A percentile compares a stretch with the other conserved stretches of the same genome.
phyloP scores from a whole-genome alignment of 169 alveolate genomes.

The Plasmodium cynomolgi region DNA sequence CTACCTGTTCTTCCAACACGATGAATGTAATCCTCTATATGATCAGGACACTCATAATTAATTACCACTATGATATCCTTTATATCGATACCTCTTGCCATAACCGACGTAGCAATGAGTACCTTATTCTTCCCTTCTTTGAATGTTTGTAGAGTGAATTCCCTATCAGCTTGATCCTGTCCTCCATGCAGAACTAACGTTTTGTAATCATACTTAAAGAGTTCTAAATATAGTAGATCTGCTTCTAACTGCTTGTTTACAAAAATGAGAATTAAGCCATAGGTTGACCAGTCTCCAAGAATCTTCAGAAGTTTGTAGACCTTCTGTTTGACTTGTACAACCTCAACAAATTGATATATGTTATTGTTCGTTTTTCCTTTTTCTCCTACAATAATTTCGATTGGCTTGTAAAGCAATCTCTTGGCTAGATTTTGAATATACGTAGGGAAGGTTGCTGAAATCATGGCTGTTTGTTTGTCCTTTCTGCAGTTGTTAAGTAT shows the following conservation, averaged over 20 bases:
- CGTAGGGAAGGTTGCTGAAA: slow-evolving; percentile 99
- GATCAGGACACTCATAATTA: slow-evolving; percentile 98
- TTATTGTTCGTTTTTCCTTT: slow-evolving; percentile 93
- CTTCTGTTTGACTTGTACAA: slow-evolving; percentile 90
- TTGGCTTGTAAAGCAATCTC: slow-evolving; percentile 94
- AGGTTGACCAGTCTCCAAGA: slow-evolving; percentile 96
- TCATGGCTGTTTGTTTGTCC: slow-evolving; percentile 96
- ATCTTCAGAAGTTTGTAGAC: slow-evolving; percentile 93
- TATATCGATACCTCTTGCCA: slow-evolving; percentile 99
- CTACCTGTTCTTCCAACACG: slow-evolving; percentile 99
- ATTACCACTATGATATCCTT: slow-evolving; percentile 95
- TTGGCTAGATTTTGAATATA: slow-evolving; percentile 96
- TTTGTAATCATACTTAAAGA: slow-evolving; percentile 90
- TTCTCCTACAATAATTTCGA: slow-evolving; percentile 95
- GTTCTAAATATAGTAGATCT: slow-evolving; percentile 93
- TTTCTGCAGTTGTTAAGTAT: slow-evolving; percentile 93
- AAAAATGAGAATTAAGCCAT: slow-evolving; percentile 96
- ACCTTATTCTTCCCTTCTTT: slow-evolving; percentile 87
- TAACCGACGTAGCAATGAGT: slow-evolving; percentile 98
- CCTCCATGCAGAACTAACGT: slow-evolving; percentile 97
- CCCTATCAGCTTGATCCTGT: slow-evolving; percentile 98
- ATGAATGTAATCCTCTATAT: slow-evolving; percentile 99
- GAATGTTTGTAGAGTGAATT: slow-evolving; percentile 93
- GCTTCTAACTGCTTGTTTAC: slow-evolving; percentile 97
- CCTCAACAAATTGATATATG: slow-evolving; percentile 95